Evolutionary conservation across 2,329 filamentous ascomycete species (phyloP).

Genomic region (Trichoderma arundinaceum): DNA sequence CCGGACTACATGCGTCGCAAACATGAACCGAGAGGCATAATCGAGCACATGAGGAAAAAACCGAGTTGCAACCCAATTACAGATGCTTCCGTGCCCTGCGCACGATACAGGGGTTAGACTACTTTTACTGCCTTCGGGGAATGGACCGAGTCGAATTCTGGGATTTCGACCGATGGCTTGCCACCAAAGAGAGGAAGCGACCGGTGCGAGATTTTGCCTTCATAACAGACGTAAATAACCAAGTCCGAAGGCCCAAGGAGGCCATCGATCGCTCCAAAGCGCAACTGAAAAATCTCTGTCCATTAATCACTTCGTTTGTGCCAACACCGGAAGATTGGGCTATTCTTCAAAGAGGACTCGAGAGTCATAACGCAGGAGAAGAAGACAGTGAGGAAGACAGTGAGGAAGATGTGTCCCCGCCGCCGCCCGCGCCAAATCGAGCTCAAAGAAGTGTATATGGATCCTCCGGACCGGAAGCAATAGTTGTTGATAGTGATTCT

Average conservation of each 20-base stretch:
- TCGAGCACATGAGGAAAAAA: constrained; percentile 37
- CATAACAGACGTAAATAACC: constrained; percentile 38
- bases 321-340: constrained; percentile 32
- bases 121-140: too few species aligned
- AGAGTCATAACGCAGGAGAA: not conserved
- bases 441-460: not conserved
- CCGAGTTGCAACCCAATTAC: too few species aligned
- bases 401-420: too few species aligned
- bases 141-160: constrained; percentile 50
- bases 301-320: constrained; percentile 31
- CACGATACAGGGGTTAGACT: too few species aligned
- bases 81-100: too few species aligned
- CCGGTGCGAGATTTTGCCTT: constrained; percentile 43
- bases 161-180: constrained; percentile 46
- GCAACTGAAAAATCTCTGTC: constrained; percentile 35
- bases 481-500: not conserved
- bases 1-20: constrained; percentile 42
- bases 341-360: not conserved
- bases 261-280: constrained; percentile 25
- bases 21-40: constrained; percentile 43
- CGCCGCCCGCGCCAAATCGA: not conserved
- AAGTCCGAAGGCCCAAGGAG: constrained; percentile 36
- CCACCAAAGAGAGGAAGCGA: not conserved
- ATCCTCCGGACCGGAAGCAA: not conserved
- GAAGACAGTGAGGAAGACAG: not conserved